Evolutionary conservation across 78 protist genomes (phyloP).

Genomic region (Cavenderia fasciculata): DNA sequence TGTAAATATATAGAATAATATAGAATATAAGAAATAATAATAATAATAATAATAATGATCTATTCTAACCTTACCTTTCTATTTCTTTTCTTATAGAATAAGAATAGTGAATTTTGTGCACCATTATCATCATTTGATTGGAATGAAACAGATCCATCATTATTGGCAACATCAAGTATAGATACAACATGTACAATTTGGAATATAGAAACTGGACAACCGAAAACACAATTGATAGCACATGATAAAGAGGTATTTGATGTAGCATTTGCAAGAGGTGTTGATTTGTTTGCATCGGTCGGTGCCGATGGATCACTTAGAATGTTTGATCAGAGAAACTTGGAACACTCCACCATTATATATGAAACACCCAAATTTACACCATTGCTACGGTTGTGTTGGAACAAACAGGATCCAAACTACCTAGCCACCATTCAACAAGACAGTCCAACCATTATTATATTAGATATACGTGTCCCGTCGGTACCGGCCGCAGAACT

Average conservation of each 20-base stretch:
- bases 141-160: constrained; percentile 92
- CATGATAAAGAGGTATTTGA: constrained; percentile 99
- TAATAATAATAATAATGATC: neutral
- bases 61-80: neutral
- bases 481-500: constrained; percentile 94
- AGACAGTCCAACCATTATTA: constrained; percentile 86
- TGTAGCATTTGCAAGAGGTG: constrained; percentile 90
- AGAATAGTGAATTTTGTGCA: constrained; percentile 95
- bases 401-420: constrained; percentile 97
- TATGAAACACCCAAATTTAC: constrained; percentile 90
- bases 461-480: constrained; percentile 95
- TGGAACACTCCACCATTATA: constrained; percentile 98
- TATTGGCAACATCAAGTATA: constrained; percentile 94
- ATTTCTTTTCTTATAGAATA: constrained; percentile 78
- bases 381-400: constrained; percentile 94
- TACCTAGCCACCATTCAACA: constrained; percentile 94
- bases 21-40: neutral
- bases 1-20: constrained; percentile 18
- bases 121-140: constrained; percentile 99
- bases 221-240: constrained; percentile 98
- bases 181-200: constrained; percentile 98
- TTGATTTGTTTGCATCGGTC: constrained; percentile 91
- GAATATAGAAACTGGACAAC: constrained; percentile 90
- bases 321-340: constrained; percentile 95
- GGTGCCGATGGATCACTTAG: constrained; percentile 98